A percentile compares a stretch with the other conserved stretches of the same genome.
phyloP scores from a whole-genome alignment of 805 yeast species.

The Kazachstania psychrophila region DNA sequence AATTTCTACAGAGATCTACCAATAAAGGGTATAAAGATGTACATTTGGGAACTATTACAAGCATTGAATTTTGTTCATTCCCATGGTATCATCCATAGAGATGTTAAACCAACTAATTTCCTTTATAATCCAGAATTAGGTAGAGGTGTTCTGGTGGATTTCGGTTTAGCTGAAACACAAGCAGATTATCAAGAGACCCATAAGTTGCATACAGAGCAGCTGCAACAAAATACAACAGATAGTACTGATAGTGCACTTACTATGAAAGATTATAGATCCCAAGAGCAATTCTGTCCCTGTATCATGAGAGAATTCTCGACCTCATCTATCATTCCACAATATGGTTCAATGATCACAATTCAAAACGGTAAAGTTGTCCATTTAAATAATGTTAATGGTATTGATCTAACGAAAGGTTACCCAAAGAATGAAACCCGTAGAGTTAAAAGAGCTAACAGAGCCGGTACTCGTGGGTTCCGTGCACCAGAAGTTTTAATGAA shows the following conservation, averaged over 20 bases:
- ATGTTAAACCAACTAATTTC: conserved; percentile 78
- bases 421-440: conserved; percentile 83
- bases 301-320: conserved; percentile 27
- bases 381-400: conserved; percentile 30
- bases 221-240: not conserved
- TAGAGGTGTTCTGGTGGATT: conserved; percentile 80
- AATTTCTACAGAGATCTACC: conserved; percentile 77
- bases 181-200: conserved; percentile 9
- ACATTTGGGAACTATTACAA: conserved; percentile 68
- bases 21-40: conserved; percentile 66
- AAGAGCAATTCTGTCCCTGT: conserved; percentile 49
- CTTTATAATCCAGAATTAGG: conserved; percentile 57
- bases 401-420: conserved; percentile 49
- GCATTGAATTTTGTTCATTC: conserved; percentile 63
- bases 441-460: conserved; percentile 89
- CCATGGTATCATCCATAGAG: conserved; percentile 80
- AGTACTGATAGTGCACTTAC: not conserved
- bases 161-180: conserved; percentile 78
- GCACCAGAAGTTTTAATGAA: conserved; percentile 89
- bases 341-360: conserved; percentile 21
- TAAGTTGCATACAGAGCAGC: conserved; percentile 1
- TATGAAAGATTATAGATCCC: conserved; percentile 19
- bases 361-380: conserved; percentile 27
- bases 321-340: conserved; percentile 6
- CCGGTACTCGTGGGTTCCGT: conserved; percentile 91